These are phyloP conservation scores for Lasiodiplodia sp. DNA, from an alignment of 2,329 filamentous ascomycete genomes.

Conservation along the genomic window DNA sequence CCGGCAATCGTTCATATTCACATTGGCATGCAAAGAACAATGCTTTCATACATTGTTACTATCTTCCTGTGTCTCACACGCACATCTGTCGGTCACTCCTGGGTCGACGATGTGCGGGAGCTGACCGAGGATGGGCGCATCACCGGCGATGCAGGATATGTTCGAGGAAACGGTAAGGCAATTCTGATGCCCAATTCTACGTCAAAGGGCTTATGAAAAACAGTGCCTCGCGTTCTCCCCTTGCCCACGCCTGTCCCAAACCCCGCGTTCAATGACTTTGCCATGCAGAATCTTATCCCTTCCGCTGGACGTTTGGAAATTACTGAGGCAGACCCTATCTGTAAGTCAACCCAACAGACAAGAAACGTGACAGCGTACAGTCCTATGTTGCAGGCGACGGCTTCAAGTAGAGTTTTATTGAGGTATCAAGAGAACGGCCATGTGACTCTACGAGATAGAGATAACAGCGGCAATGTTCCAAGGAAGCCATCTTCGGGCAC, in stretches of 20 bases:
- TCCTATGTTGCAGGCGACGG: background rate
- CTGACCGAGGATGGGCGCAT: background rate
- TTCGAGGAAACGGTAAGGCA: constrained; percentile 1
- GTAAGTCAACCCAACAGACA: background rate
- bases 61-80: background rate
- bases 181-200: too few species aligned
- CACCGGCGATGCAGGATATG: background rate
- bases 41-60: constrained; percentile 5
- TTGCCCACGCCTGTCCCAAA: background rate
- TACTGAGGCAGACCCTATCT: background rate
- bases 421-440: constrained; percentile 11
- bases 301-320: background rate
- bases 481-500: background rate
- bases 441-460: background rate
- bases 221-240: constrained; percentile 10
- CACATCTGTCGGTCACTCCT: constrained; percentile 6
- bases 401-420: background rate
- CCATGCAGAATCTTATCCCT: constrained; percentile 3
- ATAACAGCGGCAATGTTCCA: background rate
- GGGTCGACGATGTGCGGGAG: background rate
- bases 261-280: background rate
- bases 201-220: background rate
- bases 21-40: background rate
- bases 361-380: background rate
- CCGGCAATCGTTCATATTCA: background rate